Base-by-base conservation (phyloP, 2,329 filamentous ascomycete species). In the Ophiostoma piceae region DNA sequence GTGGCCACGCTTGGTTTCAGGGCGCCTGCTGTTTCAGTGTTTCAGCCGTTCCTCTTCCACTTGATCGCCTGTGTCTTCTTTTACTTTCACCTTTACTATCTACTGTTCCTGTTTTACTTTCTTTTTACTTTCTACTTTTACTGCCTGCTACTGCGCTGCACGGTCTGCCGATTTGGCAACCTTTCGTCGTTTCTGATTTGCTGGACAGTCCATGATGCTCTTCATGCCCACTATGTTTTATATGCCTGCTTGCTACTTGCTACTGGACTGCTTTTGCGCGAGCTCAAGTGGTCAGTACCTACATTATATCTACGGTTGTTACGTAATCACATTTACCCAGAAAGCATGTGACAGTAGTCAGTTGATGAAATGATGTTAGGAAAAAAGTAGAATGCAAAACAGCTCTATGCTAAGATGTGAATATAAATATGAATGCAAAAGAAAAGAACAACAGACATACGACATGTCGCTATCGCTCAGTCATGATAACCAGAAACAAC, bases 121-220 rank as follows among this genome's bases (percentile, higher is more conserved):
- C 2, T 29, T 29, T 29, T 29, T 43, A 19, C 37, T 66, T 66
- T 14, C 3, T 62, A n/a, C 57, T 62, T 14, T 7, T 26, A 57
- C 57, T 35, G 51, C 22, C 14, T 62, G 26, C 2, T 57, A 22
- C 14, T 68, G 54, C 66, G 41, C 66, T 62, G 29, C 32, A 62
- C 62, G 37, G 68, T 67, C 43, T 70, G 37, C 51, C 51, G 19
- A 41, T 41, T n/a, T 65, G 62, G 57, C 41, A 57, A 60, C 43
- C 41, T 41, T 70, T 57, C 65, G 29, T 51, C 54, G 66, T 67
- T 54, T 39, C 47, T 19, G n/a, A 66, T 43, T 32, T 67, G 32
- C 62, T 65, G 60, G 32, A 14, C 60, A 64, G 9, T 19, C 39
- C 11, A 41, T 41, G 5, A 12, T 64, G 16, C 60, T 64, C 26